phyloP scores from a whole-genome alignment of 495 filamentous ascomycete species.

The Hyaloscypha variabilis region DNA sequence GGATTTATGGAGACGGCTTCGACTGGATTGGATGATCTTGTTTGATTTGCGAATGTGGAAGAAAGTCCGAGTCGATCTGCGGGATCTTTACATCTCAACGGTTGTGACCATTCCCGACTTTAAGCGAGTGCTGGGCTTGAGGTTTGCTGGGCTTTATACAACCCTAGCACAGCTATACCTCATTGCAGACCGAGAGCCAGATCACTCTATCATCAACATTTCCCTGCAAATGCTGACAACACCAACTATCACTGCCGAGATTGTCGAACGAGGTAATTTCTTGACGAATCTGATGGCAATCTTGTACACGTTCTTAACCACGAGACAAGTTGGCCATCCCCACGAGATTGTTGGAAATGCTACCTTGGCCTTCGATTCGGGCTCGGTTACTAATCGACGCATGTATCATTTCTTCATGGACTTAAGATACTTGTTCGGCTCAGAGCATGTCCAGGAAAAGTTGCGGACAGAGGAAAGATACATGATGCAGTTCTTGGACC shows the following conservation, averaged over 20 bases:
- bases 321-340: constrained; percentile 91
- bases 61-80: constrained; percentile 83
- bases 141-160: constrained; percentile 93
- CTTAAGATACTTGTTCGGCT: constrained; percentile 84
- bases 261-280: constrained; percentile 95
- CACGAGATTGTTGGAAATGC: constrained; percentile 81
- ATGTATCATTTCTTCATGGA: constrained; percentile 98
- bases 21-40: constrained; percentile 94
- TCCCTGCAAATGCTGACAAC: constrained; percentile 96
- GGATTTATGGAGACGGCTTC: constrained; percentile 82
- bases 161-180: constrained; percentile 92
- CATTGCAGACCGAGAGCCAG: constrained; percentile 93
- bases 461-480: constrained; percentile 84
- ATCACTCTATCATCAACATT: constrained; percentile 97
- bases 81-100: constrained; percentile 93
- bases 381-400: constrained; percentile 88
- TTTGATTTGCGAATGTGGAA: constrained; percentile 98
- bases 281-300: constrained; percentile 93
- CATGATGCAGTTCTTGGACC: constrained; percentile 89
- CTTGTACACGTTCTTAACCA: constrained; percentile 95
- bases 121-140: constrained; percentile 91
- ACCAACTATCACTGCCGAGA: constrained; percentile 91
- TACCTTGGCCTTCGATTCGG: constrained; percentile 87
- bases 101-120: constrained; percentile 93
- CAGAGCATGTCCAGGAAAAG: constrained; percentile 81